Evolutionary conservation across 2,329 filamentous ascomycete species (phyloP).

Genomic region (Paracoccidioides lutzii): DNA sequence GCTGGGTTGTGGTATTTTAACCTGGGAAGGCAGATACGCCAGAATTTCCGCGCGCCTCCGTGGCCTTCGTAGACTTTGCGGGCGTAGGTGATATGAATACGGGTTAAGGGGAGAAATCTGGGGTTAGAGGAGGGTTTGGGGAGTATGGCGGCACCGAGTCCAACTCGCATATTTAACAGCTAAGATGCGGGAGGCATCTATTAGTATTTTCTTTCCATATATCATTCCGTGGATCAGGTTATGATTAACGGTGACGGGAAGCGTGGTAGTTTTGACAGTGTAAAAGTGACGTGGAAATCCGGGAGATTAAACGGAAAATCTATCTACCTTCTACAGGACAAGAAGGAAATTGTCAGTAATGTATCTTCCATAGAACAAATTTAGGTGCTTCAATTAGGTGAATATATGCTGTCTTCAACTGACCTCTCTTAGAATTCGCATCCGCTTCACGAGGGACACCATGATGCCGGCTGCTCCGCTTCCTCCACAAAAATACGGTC

Average conservation of each 20-base stretch:
- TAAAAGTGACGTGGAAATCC: not conserved
- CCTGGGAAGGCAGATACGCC: slow-evolving; percentile 65
- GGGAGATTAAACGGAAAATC: not conserved
- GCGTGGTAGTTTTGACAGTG: not conserved
- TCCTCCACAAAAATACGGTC: slow-evolving; percentile 7
- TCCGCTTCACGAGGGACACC: slow-evolving; percentile 46
- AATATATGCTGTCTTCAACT: slow-evolving; percentile 22
- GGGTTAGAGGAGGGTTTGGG: slow-evolving; percentile 35
- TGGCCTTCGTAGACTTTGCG: slow-evolving; percentile 29
- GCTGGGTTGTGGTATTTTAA: slow-evolving; percentile 91
- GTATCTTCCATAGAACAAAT: not conserved
- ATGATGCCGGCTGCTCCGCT: slow-evolving; percentile 21
- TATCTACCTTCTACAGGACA: slow-evolving; percentile 20
- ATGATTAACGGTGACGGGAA: not conserved
- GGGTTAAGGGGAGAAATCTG: slow-evolving; percentile 28
- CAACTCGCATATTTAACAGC: slow-evolving; percentile 48
- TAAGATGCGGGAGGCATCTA: slow-evolving; percentile 1
- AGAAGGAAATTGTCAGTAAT: not conserved
- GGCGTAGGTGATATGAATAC: slow-evolving; percentile 34
- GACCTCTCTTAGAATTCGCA: slow-evolving; percentile 62
- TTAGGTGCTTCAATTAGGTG: slow-evolving; percentile 7
- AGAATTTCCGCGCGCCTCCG: slow-evolving; percentile 61
- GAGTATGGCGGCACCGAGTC: slow-evolving; percentile 70
- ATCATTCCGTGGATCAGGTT: not conserved
- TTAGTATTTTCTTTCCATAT: not conserved